phyloP scores from a whole-genome alignment of 108 stramenopile species.

The Parietichytrium sp. region DNA sequence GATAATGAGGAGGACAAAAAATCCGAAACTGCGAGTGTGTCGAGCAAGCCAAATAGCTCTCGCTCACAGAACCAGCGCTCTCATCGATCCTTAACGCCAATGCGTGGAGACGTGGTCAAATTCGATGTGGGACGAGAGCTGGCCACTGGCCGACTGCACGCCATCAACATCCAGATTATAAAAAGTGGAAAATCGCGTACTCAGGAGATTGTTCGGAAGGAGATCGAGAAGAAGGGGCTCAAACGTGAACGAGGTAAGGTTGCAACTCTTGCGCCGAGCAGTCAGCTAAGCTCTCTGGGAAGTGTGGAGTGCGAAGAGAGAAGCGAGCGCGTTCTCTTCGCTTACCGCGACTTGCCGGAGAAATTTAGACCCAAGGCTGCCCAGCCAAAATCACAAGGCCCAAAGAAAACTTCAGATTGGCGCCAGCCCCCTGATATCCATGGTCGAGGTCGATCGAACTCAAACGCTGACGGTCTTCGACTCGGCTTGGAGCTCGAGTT shows the following conservation, averaged over 20 bases:
- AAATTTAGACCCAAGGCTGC: background rate
- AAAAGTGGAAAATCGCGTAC: background rate
- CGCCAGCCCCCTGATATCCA: background rate
- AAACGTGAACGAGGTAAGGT: constrained; percentile 2
- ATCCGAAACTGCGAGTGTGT: background rate
- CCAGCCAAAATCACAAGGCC: background rate
- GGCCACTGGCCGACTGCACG: constrained; percentile 20
- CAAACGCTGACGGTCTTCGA: background rate
- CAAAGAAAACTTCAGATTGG: constrained; percentile 41
- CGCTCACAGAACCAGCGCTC: background rate
- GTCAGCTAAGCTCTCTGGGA: no score
- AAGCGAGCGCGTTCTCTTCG: background rate
- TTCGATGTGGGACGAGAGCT: constrained; percentile 26
- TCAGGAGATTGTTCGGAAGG: background rate
- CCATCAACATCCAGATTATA: background rate
- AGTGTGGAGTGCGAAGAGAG: background rate
- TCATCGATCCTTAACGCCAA: background rate
- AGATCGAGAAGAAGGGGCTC: background rate
- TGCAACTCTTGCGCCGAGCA: background rate
- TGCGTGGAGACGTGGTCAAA: constrained; percentile 23
- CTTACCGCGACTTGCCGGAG: constrained; percentile 12
- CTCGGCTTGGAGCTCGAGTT: constrained; percentile 2
- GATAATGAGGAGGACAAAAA: background rate
- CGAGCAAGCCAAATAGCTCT: background rate
- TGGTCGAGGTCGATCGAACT: background rate